Percentiles rank a stretch among this genome's conserved stretches.
Evolutionary conservation across 768 basidiomycete genomes (phyloP).

Genomic region (Lactifluus hygrophoroides): DNA sequence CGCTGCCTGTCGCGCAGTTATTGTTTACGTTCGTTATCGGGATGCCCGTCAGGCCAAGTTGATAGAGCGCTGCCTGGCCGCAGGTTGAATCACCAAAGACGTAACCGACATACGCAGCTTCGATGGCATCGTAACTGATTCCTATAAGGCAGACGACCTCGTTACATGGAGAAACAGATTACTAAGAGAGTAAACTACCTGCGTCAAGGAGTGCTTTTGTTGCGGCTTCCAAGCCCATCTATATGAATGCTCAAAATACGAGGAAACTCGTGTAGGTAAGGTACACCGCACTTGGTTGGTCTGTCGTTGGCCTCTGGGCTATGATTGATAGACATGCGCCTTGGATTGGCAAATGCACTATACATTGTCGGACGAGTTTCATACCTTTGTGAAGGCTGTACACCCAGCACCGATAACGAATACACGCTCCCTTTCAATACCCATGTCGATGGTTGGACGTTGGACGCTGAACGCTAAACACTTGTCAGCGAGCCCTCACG

Average conservation of each 20-base stretch:
- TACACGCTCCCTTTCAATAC: constrained; percentile 2
- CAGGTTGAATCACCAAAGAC: constrained; percentile 74
- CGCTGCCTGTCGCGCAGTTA: constrained; percentile 77
- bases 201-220: constrained; percentile 85
- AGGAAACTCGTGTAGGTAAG: neutral
- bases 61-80: constrained; percentile 77
- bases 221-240: constrained; percentile 85
- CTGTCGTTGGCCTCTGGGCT: constrained; percentile 59
- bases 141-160: constrained; percentile 33
- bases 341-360: neutral
- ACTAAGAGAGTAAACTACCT: constrained; percentile 33
- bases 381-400: constrained; percentile 71
- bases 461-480: no score
- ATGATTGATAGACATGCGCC: neutral
- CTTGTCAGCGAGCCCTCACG: no score
- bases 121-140: constrained; percentile 70
- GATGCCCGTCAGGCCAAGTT: constrained; percentile 74
- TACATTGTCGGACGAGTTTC: constrained; percentile 5
- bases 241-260: neutral
- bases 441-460: neutral
- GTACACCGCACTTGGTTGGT: constrained; percentile 58
- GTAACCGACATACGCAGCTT: constrained; percentile 70
- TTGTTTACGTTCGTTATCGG: constrained; percentile 85
- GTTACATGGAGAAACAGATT: neutral
- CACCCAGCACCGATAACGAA: constrained; percentile 69